These are phyloP conservation scores for Pseudomicrostroma phylloplanum DNA, from an alignment of 1,284 basidiomycete species.

Conservation along the genomic window DNA sequence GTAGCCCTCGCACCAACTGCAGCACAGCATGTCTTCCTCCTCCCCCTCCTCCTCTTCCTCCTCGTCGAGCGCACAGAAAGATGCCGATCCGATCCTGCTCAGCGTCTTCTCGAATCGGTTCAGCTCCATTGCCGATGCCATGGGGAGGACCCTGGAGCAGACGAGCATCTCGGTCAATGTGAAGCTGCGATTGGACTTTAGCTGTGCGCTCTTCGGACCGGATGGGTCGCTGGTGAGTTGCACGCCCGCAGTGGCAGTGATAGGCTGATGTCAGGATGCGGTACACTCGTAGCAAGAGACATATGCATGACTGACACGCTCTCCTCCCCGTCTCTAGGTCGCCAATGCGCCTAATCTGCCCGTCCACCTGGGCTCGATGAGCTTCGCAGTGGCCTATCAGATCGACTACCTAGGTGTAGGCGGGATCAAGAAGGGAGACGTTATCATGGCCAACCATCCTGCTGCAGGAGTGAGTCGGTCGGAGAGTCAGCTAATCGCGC, in stretches of 20 bases:
- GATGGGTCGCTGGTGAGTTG: slow-evolving; percentile 67
- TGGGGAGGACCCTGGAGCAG: slow-evolving; percentile 78
- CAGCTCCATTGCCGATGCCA: slow-evolving; percentile 86
- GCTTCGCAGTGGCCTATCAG: slow-evolving; percentile 80
- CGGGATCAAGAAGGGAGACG: slow-evolving; percentile 68
- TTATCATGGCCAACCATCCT: slow-evolving; percentile 83
- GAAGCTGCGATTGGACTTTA: slow-evolving; percentile 81
- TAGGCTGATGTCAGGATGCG: too few species aligned
- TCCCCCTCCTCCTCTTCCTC: not conserved
- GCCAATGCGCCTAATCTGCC: slow-evolving; percentile 78
- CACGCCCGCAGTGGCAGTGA: too few species aligned
- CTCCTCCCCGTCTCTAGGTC: slow-evolving; percentile 43
- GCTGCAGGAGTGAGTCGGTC: slow-evolving; percentile 64
- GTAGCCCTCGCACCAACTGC: too few species aligned
- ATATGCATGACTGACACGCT: too few species aligned
- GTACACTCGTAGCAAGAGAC: too few species aligned
- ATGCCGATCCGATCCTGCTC: slow-evolving; percentile 75
- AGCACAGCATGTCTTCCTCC: too few species aligned
- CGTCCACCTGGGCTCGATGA: slow-evolving; percentile 58
- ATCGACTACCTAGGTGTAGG: slow-evolving; percentile 63
- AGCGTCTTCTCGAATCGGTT: slow-evolving; percentile 86
- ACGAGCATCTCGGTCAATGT: slow-evolving; percentile 86
- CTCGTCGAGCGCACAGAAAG: slow-evolving; percentile 5
- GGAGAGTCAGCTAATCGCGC: too few species aligned
- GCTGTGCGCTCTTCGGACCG: slow-evolving; percentile 78